These are phyloP conservation scores for Pichia phayaonensis DNA, from an alignment of 805 yeast species.

Conservation along the genomic window DNA sequence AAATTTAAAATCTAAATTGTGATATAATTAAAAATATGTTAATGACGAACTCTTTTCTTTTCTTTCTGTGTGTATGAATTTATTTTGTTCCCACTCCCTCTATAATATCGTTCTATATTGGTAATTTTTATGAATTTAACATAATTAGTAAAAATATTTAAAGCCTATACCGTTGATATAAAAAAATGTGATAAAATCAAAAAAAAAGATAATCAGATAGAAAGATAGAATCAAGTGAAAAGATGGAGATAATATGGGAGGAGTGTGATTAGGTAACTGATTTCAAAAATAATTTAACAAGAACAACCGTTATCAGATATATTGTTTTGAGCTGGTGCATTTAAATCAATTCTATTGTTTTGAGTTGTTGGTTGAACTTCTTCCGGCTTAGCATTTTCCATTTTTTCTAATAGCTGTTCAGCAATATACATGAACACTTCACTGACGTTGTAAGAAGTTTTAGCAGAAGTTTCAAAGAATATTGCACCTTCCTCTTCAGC, in stretches of 20 bases:
- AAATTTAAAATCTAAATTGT: constrained; percentile 41
- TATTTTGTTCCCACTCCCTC: background rate
- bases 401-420: constrained; percentile 59
- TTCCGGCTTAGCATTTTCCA: constrained; percentile 10
- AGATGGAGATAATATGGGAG: background rate
- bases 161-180: background rate
- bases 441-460: constrained; percentile 79
- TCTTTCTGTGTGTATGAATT: background rate
- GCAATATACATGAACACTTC: constrained; percentile 91
- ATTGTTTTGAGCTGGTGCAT: constrained; percentile 22
- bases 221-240: background rate
- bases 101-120: background rate
- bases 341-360: constrained; percentile 30
- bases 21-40: constrained; percentile 1
- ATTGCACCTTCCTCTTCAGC: constrained; percentile 89
- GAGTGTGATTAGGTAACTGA: background rate
- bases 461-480: constrained; percentile 93
- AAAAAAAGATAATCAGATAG: background rate
- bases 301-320: constrained; percentile 25
- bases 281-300: constrained; percentile 19
- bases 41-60: no score
- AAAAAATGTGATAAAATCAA: background rate
- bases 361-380: background rate
- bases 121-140: background rate
- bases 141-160: background rate